Base-by-base conservation (phyloP, 2,329 filamentous ascomycete species). In the Colletotrichum brevisporum region DNA sequence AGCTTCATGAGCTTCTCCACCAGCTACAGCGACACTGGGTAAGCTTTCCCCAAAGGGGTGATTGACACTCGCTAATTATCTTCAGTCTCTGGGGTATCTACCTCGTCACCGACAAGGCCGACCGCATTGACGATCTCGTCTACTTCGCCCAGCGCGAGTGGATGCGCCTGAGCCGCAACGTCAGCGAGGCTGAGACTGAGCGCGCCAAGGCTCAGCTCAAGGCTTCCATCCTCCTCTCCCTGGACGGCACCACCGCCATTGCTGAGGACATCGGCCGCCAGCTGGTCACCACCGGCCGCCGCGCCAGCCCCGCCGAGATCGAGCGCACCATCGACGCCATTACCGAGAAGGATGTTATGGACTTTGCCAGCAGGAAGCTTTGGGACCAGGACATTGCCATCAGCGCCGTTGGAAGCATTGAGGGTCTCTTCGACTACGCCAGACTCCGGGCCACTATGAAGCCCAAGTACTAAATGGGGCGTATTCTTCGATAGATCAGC, bases 1-100 rank as follows among this genome's bases (percentile, higher is more conserved):
- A 98, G 95, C 90, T 99, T 98, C 89, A 99, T 99, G 97, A 97
- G 94, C 87, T 99, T 99, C 87, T 98, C 95, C 74, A 99, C 96
- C 75, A 97, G 94, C 88, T 99, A 99, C 87, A 98, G 95, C 80
- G 96, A 99, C 83, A 99, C 96, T 81, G 96, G 95, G 94, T 97
- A 90, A 83, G 91, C 81, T 59, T 51, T 21, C 36, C 1, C 26
- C 5, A 15, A 76, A 81, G 67, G 57, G 48, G 21, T 36, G 27
- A 53, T 5, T 12, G 21, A 36, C 13, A 8, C 45, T 18, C 67
- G 73, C 80, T 83, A 77, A 83, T 55, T 9, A 24, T 53, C 53
- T 27, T 5, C 55, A 97, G 96, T 89, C 94, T 99, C 76, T 99
- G 96, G 96, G 96, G 96, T 86, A 98, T 98, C 88, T 99, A 99